Conservation (phyloP, 805 yeast species). For the Kodamaea laetipori region DNA sequence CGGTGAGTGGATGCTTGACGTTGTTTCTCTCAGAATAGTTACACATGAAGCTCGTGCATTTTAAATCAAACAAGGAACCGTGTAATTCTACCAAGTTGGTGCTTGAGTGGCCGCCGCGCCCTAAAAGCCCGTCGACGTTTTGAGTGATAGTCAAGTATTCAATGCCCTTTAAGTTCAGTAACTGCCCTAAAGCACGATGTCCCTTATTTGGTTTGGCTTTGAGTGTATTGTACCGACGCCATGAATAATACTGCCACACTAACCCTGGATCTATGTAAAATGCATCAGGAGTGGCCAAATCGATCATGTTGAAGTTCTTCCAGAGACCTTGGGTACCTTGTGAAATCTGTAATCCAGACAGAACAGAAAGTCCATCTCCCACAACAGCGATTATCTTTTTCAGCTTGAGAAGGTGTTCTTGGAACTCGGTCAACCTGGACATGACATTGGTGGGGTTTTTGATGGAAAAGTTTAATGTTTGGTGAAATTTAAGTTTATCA, state of each 20-base stretch:
- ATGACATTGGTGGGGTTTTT: conserved; percentile 18
- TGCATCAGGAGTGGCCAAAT: conserved; percentile 90
- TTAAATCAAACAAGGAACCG: conserved; percentile 72
- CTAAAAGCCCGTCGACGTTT: conserved; percentile 77
- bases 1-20: conserved; percentile 59
- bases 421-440: conserved; percentile 46
- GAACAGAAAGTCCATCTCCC: conserved; percentile 82
- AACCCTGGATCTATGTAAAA: conserved; percentile 79
- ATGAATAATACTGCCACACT: conserved; percentile 88
- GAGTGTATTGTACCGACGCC: conserved; percentile 65
- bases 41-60: conserved; percentile 78
- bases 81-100: conserved; percentile 67
- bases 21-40: conserved; percentile 57
- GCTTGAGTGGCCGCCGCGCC: conserved; percentile 62
- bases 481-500: too few species aligned
- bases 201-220: conserved; percentile 72
- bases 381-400: conserved; percentile 61
- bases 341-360: conserved; percentile 76
- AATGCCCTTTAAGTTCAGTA: conserved; percentile 43
- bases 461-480: too few species aligned
- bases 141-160: conserved; percentile 73
- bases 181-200: conserved; percentile 66
- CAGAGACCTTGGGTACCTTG: conserved; percentile 75
- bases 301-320: conserved; percentile 76
- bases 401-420: conserved; percentile 44